Base-by-base conservation (phyloP, 768 basidiomycete genomes). In the Termitomyces sp. region DNA sequence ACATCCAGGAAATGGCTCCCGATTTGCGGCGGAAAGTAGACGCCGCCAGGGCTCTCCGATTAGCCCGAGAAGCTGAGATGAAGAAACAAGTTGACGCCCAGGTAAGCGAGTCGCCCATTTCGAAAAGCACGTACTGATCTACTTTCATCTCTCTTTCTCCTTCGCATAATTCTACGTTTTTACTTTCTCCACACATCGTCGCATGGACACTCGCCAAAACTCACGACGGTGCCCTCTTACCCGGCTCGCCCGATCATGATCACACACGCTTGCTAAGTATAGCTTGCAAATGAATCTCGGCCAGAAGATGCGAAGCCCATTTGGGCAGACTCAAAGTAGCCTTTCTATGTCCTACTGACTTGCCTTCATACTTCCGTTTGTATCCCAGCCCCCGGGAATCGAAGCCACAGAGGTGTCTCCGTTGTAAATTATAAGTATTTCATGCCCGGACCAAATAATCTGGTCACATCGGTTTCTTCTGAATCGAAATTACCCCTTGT, bases 1-100 rank as follows among this genome's bases (percentile, higher is more conserved):
- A 60, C 55, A 51, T 57, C 49, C 64, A 87, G 85, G 72, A 76
- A 66, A 75, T 88, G 76, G 77, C 86, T 21, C 86, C 86, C 60
- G 84, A 85, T 71, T 67, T 87, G 59, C 78, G 76, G 61, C 77
- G 80, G 47, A 81, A 80, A 62, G 86, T 87, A 17, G 86, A 88
- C 62, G 79, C 79, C 3, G 74, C 77, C 55, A 78, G 82, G 37
- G 77, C 77, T 15, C 70, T 78, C 8, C 77, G 86, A 31, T 61
- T 78, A 11, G 76, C 78, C 3, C 73, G 78, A 66, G 86, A 86
- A 71, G 73, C 73, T 48, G 79, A 78, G 56, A 74, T 77, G 65
- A 77, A 76, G 65, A 77, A 75, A 62, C 79, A 80, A 63, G 71
- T 76, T 6, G 73, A 77, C 55, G 77, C 75, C 5, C 81, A 83